Base-by-base conservation (phyloP, 805 yeast species). In the Wickerhamomyces canadensis region DNA sequence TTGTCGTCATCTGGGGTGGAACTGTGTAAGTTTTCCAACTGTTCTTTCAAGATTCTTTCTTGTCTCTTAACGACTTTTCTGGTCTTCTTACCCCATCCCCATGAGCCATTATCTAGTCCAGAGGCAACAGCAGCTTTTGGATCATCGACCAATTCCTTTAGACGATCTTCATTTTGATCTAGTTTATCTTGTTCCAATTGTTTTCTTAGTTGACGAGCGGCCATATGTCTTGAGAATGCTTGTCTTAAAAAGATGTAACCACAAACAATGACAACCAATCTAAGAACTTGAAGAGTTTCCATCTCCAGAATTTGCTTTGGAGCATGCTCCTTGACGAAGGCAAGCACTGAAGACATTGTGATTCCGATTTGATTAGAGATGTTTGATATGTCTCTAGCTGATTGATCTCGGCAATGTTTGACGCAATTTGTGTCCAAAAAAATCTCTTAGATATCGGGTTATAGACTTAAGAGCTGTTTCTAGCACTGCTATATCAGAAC, bases 11-110 rank as follows among this genome's bases (percentile, higher is more conserved):
- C 74, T 14, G 57, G 61, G 6, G 67, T 68, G 4, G 67, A 70
- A 33, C 62, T 63, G 39, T 69, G 67, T 19, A 72, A 68, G 26
- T 72, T 63, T 66, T 66, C 58, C 32, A 64, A 55, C 13, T 61
- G 54, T 34, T 74, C 70, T 48, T 78, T 76, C 28, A 82, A 62
- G 13, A 71, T 45, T 38, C 73, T 65, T 48, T 78, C 73, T 48
- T 78, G 78, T 41, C 66, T 64, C 57, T 75, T 72, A 29, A 75
- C 76, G 41, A 67, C 68, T 45, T 67, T 65, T 64, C 89, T 73
- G 6, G 89, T 82, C 52, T 71, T 70, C 56, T 83, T 84, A 38
- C 93, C 93, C 87, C 88, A 83, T 21, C 93, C 91, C 66, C 83
- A 83, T 5, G 68, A 45, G 27, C 62, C 54, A 25, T 77, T 77